Percentiles rank a stretch among this genome's conserved stretches.
phyloP scores from a whole-genome alignment of 2,329 filamentous ascomycete species.

The Trichophaea hybrida region DNA sequence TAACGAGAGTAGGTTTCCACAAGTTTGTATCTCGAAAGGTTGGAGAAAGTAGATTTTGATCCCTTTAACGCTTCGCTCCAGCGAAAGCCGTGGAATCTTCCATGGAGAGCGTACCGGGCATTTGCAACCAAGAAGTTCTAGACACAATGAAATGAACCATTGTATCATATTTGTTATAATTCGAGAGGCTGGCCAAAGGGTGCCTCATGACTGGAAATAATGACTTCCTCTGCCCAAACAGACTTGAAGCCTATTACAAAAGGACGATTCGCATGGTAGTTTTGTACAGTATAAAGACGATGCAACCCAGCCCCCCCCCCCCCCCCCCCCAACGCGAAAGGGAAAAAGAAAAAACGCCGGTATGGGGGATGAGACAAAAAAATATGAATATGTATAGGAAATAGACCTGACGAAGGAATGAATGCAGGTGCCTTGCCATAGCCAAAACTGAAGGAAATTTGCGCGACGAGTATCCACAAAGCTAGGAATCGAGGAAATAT shows the following conservation, averaged over 20 bases:
- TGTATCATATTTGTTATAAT: background rate
- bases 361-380: background rate
- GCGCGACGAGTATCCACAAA: no score
- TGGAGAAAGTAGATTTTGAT: constrained; percentile 77
- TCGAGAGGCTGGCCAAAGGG: background rate
- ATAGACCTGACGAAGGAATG: no score
- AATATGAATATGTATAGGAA: no score
- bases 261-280: no score
- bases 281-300: no score
- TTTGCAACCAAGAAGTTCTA: constrained; percentile 14
- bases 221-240: no score
- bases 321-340: background rate
- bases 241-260: no score
- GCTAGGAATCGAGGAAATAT: no score
- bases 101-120: constrained; percentile 45
- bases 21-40: constrained; percentile 57
- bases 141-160: background rate
- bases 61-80: constrained; percentile 51
- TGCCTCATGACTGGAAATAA: background rate
- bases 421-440: no score
- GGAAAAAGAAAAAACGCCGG: background rate
- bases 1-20: constrained; percentile 55
- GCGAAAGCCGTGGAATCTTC: constrained; percentile 61
- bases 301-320: no score
- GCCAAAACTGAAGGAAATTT: no score